phyloP scores from a whole-genome alignment of 495 filamentous ascomycete genomes.

The Jackrogersella multiformis region DNA sequence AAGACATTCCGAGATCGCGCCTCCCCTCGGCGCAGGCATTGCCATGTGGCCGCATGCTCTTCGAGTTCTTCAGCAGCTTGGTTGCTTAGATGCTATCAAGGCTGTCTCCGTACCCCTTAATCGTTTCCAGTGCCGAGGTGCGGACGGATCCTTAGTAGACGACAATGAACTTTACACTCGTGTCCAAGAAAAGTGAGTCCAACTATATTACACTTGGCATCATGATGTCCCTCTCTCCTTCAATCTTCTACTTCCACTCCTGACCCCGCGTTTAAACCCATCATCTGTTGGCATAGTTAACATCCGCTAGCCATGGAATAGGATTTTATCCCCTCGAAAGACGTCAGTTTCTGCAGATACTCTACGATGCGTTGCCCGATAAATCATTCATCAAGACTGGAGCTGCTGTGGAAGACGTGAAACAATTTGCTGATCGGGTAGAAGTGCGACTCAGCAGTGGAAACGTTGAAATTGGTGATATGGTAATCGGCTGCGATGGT shows the following conservation, averaged over 20 bases:
- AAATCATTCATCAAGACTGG: conserved; percentile 40
- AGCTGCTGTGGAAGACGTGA: conserved; percentile 32
- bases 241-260: too few relatives aligned
- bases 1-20: conserved; percentile 37
- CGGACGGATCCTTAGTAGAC: neutral
- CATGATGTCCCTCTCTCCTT: neutral
- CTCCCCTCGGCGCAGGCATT: conserved; percentile 47
- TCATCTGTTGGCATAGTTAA: too few relatives aligned
- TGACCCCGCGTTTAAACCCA: too few relatives aligned
- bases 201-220: too few relatives aligned
- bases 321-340: too few relatives aligned
- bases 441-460: conserved; percentile 34
- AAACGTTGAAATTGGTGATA: conserved; percentile 33
- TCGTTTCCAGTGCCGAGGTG: neutral
- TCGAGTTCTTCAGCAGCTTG: conserved; percentile 51
- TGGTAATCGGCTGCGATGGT: conserved; percentile 47
- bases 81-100: neutral
- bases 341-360: neutral
- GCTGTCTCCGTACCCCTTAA: neutral
- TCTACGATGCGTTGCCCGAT: conserved; percentile 4
- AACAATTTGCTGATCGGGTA: conserved; percentile 31
- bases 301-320: too few relatives aligned
- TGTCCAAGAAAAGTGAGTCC: too few relatives aligned
- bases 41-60: conserved; percentile 45
- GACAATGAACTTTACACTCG: too few relatives aligned